These are phyloP conservation scores for Arabidopsis lyrata DNA, from an alignment of 441 rosid species.

Conservation along the genomic window DNA sequence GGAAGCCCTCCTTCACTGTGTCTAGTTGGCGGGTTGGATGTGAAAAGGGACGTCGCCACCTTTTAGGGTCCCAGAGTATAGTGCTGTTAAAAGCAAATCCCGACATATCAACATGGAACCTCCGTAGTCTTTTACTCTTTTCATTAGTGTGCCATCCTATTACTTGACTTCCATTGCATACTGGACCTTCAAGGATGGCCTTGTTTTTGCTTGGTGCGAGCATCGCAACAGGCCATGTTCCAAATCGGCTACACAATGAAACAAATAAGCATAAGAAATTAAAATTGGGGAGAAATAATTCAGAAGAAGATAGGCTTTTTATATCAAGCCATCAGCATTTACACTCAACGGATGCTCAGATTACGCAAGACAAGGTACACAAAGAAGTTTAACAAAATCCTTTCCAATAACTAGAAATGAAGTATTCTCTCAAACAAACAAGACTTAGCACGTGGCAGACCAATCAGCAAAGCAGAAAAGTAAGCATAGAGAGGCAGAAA, in stretches of 20 bases:
- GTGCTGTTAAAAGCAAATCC: conserved; percentile 98
- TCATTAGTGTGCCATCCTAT: conserved; percentile 98
- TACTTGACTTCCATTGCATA: conserved; percentile 84
- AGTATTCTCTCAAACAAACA: conserved; percentile 16
- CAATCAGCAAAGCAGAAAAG: conserved; percentile 26
- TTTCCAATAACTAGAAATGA: conserved; percentile 10
- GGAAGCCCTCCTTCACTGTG: conserved; percentile 93
- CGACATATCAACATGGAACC: conserved; percentile 97
- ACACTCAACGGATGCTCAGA: conserved; percentile 5
- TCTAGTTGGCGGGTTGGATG: conserved; percentile 76
- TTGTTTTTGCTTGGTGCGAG: conserved; percentile 95
- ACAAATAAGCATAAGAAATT: background rate
- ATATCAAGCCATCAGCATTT: conserved; percentile 3
- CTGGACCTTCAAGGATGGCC: conserved; percentile 92
- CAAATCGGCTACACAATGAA: conserved; percentile 71
- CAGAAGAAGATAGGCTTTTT: background rate
- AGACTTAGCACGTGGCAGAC: conserved; percentile 6
- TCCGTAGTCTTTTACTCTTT: conserved; percentile 82
- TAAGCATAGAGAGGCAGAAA: background rate
- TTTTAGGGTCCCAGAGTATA: conserved; percentile 90
- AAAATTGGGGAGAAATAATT: conserved; percentile 16
- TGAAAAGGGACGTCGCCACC: conserved; percentile 65
- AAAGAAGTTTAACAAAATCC: conserved; percentile 4
- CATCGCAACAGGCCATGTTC: conserved; percentile 99
- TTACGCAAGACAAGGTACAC: background rate